Base-by-base conservation (phyloP, 805 yeast species). In the Phaffomyces thermotolerans region DNA sequence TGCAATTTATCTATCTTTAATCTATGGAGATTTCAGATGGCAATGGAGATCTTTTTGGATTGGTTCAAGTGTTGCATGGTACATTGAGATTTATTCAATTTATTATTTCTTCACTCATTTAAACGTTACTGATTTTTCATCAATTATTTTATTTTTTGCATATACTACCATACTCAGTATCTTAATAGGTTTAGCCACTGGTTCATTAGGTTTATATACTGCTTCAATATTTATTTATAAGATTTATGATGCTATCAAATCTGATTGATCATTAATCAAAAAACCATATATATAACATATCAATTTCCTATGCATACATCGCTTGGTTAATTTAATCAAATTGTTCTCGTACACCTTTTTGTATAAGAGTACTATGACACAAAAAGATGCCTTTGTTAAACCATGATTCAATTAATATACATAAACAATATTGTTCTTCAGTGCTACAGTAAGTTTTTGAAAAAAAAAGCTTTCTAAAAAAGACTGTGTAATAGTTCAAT, bases 11-110 rank as follows among this genome's bases (percentile, higher is more conserved):
- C 57, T 83, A 36, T 72, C 82, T 36, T 68, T 87, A 53, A 69
- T 71, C 20, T 66, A 75, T 51, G 76, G 73, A 40, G 74, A 68
- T 56, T 75, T 76, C 40, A 66, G 72, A 51, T 89, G 96, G 96
- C 86, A 85, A 58, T 87, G 95, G 95, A 71, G 81, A 51, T 69
- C 88, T 12, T 87, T 86, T 61, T 60, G 77, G 42, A 76, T 80
- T 25, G 86, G 95, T 5, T 67, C 78, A 4, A 78, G 90, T 45
- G 74, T 85, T 39, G 87, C 88, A 27, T 69, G 81, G 70, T 86
- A 83, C 63, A 71, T 88, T 45, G 77, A 77, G 50, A 60, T 69
- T 8, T 87, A 84, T 59, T 75, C 91, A 6, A 54, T 82, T 18
- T 84, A 82, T 57, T 86, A 88, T 59, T 75, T 78, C 54, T 54